Percentiles rank a stretch among this genome's conserved stretches.
Conservation (phyloP, 257 asterid genomes). For the Nemophila menziesii region DNA sequence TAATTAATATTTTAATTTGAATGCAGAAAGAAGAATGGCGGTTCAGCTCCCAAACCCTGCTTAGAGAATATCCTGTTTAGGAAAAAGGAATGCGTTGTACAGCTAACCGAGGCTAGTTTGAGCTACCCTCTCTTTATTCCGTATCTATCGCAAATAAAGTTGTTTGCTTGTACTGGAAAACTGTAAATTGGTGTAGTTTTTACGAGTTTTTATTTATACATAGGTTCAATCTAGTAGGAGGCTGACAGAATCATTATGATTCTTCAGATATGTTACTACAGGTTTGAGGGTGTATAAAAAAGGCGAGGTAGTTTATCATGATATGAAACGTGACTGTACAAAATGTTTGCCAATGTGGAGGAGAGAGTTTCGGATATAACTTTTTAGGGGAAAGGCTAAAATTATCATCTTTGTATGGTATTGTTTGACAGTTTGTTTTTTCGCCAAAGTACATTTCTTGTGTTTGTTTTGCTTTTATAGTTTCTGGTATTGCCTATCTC, state of each 20-base stretch:
- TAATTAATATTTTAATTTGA: neutral
- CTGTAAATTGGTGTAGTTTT: slow-evolving; percentile 9
- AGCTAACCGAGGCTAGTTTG: slow-evolving; percentile 35
- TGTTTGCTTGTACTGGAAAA: slow-evolving; percentile 7
- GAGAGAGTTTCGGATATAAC: slow-evolving; percentile 1
- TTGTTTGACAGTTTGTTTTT: neutral
- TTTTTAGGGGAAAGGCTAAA: slow-evolving; percentile 1
- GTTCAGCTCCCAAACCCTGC: slow-evolving; percentile 10
- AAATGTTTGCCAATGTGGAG: slow-evolving; percentile 3
- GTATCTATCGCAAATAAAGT: slow-evolving; percentile 12
- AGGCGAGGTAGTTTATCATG: slow-evolving; percentile 6
- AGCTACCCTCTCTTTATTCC: slow-evolving; percentile 22
- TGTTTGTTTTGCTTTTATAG: neutral
- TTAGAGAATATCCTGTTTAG: slow-evolving; percentile 10
- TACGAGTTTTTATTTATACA: slow-evolving; percentile 8
- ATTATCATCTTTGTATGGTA: slow-evolving; percentile 1
- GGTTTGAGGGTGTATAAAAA: slow-evolving; percentile 4
- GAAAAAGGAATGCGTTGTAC: slow-evolving; percentile 18
- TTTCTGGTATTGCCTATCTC: neutral
- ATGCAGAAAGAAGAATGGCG: slow-evolving; percentile 28
- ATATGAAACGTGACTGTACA: slow-evolving; percentile 4
- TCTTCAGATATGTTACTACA: neutral
- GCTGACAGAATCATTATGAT: slow-evolving; percentile 1
- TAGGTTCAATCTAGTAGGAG: slow-evolving; percentile 6
- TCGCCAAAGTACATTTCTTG: neutral